These are phyloP conservation scores for Pichia sp. DNA, from an alignment of 1,139 yeast genomes.

Conservation along the genomic window DNA sequence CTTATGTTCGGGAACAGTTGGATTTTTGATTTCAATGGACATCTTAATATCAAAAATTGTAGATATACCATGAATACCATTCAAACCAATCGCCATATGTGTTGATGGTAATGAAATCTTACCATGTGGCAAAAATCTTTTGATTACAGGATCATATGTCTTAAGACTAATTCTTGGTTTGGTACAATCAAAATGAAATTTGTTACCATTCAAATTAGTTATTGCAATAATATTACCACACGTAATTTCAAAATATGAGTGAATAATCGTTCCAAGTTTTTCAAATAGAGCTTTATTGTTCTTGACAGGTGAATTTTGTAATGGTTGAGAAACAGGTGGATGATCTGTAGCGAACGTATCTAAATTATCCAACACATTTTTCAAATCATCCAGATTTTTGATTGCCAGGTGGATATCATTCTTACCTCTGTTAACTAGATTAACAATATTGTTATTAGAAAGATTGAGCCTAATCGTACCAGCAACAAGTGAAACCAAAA, in stretches of 20 bases:
- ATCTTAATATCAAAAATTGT: slow-evolving; percentile 42
- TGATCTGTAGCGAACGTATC: neutral
- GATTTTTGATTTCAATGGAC: slow-evolving; percentile 39
- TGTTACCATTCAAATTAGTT: slow-evolving; percentile 13
- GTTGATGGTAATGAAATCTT: slow-evolving; percentile 42
- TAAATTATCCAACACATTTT: slow-evolving; percentile 1
- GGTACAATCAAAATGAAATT: slow-evolving; percentile 16
- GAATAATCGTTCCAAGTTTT: slow-evolving; percentile 5
- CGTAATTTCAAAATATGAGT: slow-evolving; percentile 4
- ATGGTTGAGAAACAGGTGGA: neutral
- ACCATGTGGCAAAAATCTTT: slow-evolving; percentile 36
- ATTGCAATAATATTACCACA: slow-evolving; percentile 1
- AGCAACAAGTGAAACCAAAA: slow-evolving; percentile 12
- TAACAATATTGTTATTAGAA: slow-evolving; percentile 21
- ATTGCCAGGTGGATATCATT: slow-evolving; percentile 11
- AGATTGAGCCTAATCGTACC: slow-evolving; percentile 25
- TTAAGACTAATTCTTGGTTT: slow-evolving; percentile 18
- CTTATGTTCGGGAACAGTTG: slow-evolving; percentile 27
- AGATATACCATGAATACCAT: slow-evolving; percentile 27
- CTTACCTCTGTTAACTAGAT: slow-evolving; percentile 18
- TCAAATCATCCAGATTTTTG: slow-evolving; percentile 6
- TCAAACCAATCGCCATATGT: slow-evolving; percentile 32
- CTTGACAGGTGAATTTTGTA: too few species aligned
- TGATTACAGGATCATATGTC: slow-evolving; percentile 21
- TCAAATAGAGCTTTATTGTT: neutral